A percentile compares a stretch with the other conserved stretches of the same genome.
These are phyloP conservation scores for Serendipita sp. DNA, from an alignment of 1,284 basidiomycete species.

Conservation along the genomic window DNA sequence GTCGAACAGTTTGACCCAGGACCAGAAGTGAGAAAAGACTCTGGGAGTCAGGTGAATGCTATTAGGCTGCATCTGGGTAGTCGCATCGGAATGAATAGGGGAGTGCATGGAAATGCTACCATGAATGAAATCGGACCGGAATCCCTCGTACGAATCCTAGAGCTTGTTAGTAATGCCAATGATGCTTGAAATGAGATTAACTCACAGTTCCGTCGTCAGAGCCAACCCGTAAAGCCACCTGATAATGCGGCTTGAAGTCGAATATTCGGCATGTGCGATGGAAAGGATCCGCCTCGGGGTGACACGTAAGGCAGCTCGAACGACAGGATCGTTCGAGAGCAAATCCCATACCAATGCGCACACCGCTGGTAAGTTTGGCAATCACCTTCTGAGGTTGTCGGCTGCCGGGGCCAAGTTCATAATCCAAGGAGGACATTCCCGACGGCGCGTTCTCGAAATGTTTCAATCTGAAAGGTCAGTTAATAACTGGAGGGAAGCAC, in stretches of 20 bases:
- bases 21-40: slow-evolving; percentile 80
- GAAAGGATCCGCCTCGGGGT: slow-evolving; percentile 41
- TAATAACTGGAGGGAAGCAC: background rate
- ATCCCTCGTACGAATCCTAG: slow-evolving; percentile 74
- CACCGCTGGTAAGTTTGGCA: slow-evolving; percentile 75
- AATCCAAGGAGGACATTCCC: background rate
- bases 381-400: slow-evolving; percentile 38
- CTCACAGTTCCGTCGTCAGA: slow-evolving; percentile 36
- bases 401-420: background rate
- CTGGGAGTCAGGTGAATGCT: slow-evolving; percentile 81
- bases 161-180: slow-evolving; percentile 23
- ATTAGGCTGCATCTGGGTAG: slow-evolving; percentile 32
- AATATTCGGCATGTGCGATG: slow-evolving; percentile 73
- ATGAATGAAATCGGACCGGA: slow-evolving; percentile 91
- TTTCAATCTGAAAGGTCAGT: slow-evolving; percentile 9
- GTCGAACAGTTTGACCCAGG: slow-evolving; percentile 85
- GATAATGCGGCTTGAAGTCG: slow-evolving; percentile 71
- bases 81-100: slow-evolving; percentile 23
- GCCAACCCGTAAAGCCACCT: slow-evolving; percentile 52
- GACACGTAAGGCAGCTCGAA: slow-evolving; percentile 53
- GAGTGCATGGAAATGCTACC: slow-evolving; percentile 79
- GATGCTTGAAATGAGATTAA: slow-evolving; percentile 6
- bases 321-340: slow-evolving; percentile 76
- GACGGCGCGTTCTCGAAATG: slow-evolving; percentile 21
- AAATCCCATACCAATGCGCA: slow-evolving; percentile 84